Percentiles rank a stretch among this genome's conserved stretches.
These are phyloP conservation scores for Prosopis cineraria DNA, from an alignment of 306 rosid species.

Conservation along the genomic window DNA sequence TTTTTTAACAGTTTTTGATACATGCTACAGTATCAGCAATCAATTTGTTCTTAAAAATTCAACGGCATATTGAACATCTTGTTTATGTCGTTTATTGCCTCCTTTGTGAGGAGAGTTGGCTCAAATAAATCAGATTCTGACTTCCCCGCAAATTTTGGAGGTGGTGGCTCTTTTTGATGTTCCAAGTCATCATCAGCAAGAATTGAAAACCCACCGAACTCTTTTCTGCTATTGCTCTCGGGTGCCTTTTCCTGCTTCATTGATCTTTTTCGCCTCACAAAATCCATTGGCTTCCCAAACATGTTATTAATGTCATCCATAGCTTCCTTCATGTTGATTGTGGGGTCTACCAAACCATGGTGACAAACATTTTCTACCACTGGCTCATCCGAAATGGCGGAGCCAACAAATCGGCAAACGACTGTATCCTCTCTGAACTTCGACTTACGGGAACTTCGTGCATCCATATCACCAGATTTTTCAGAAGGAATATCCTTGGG, in stretches of 20 bases:
- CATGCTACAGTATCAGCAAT: conserved; percentile 26
- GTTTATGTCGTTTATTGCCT: conserved; percentile 89
- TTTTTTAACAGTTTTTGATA: background rate
- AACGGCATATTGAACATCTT: conserved; percentile 87
- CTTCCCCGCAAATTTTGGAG: conserved; percentile 43
- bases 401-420: conserved; percentile 87
- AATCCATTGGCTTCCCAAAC: conserved; percentile 96
- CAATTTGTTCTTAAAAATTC: conserved; percentile 49
- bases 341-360: conserved; percentile 95
- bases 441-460: conserved; percentile 40
- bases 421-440: conserved; percentile 91
- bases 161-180: conserved; percentile 44
- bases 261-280: conserved; percentile 66
- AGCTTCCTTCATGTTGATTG: conserved; percentile 92
- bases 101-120: conserved; percentile 77
- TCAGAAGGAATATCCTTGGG: conserved; percentile 62
- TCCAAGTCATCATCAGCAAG: conserved; percentile 74
- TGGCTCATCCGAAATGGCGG: conserved; percentile 79
- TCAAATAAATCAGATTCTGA: conserved; percentile 69
- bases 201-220: conserved; percentile 71
- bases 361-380: conserved; percentile 92
- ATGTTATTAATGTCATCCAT: conserved; percentile 94
- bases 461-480: conserved; percentile 50
- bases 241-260: conserved; percentile 59
- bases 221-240: conserved; percentile 38